Conservation (phyloP, 2,329 filamentous ascomycete species). For the Cordyceps sp. region DNA sequence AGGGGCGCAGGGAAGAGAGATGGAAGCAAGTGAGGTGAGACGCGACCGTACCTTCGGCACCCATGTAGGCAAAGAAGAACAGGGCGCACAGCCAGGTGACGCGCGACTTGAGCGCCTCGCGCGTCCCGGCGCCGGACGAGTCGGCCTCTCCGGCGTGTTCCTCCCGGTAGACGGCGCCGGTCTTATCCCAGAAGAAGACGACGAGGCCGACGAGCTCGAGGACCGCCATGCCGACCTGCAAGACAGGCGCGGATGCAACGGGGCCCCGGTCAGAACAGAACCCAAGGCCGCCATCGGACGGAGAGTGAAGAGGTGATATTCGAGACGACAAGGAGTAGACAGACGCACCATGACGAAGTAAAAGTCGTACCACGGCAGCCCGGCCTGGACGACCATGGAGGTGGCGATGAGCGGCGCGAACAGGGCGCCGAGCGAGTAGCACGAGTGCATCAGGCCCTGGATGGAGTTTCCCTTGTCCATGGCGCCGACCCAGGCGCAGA, state of each 20-base stretch:
- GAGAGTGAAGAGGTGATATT: no score
- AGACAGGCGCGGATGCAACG: neutral
- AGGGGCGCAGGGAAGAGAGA: neutral
- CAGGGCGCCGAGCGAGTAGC: constrained; percentile 48
- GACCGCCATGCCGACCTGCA: constrained; percentile 25
- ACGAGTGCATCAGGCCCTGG: constrained; percentile 47
- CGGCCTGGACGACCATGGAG: constrained; percentile 42
- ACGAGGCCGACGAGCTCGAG: constrained; percentile 37
- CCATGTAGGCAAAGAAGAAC: constrained; percentile 60
- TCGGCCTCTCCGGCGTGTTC: constrained; percentile 14
- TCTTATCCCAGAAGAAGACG: constrained; percentile 42
- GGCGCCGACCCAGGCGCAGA: constrained; percentile 36
- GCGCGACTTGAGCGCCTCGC: constrained; percentile 22
- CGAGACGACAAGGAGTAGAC: constrained; percentile 2
- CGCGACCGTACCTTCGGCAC: constrained; percentile 37
- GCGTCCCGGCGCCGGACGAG: constrained; percentile 14
- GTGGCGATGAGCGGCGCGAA: constrained; percentile 50
- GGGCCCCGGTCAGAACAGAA: no score
- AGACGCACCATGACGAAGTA: constrained; percentile 52
- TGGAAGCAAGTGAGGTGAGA: neutral
- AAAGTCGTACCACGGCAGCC: constrained; percentile 47
- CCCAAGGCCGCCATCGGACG: no score
- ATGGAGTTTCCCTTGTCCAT: constrained; percentile 55
- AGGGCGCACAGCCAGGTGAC: constrained; percentile 50
- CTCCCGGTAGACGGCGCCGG: constrained; percentile 33